Evolutionary conservation across 768 basidiomycete genomes (phyloP).

Genomic region (Candolleomyces eurysporus): DNA sequence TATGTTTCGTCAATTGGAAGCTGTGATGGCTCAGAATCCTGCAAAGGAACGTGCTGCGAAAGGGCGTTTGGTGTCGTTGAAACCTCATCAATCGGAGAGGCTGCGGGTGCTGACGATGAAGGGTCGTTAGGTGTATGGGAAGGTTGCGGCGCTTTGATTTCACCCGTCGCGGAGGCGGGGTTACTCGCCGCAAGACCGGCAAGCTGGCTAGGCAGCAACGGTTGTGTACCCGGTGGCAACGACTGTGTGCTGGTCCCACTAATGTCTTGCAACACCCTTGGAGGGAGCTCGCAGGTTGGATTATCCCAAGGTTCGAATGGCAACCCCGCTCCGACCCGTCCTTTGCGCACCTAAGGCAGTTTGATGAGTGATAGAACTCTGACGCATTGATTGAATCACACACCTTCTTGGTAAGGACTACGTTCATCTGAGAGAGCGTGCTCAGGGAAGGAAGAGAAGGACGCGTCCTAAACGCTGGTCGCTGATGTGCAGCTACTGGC

Average conservation of each 20-base stretch:
- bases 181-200: neutral
- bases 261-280: conserved; percentile 11
- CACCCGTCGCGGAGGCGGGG: neutral
- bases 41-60: neutral
- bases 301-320: conserved; percentile 57
- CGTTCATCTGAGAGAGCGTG: conserved; percentile 48
- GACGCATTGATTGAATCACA: conserved; percentile 11
- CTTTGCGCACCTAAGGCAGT: conserved; percentile 43
- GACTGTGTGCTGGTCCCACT: neutral
- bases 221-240: conserved; percentile 9
- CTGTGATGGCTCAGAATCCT: neutral
- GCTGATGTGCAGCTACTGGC: conserved; percentile 37
- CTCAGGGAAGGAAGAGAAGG: conserved; percentile 53
- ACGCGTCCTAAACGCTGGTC: conserved; percentile 46
- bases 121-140: neutral
- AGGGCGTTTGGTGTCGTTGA: neutral
- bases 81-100: neutral
- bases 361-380: neutral
- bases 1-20: neutral
- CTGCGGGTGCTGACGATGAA: neutral
- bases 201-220: conserved; percentile 8
- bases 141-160: neutral
- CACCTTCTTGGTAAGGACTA: conserved; percentile 47
- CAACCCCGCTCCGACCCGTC: conserved; percentile 48
- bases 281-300: conserved; percentile 15